These are phyloP conservation scores for Sarocladium brachiariae DNA, from an alignment of 2,329 filamentous ascomycete genomes.

Conservation along the genomic window DNA sequence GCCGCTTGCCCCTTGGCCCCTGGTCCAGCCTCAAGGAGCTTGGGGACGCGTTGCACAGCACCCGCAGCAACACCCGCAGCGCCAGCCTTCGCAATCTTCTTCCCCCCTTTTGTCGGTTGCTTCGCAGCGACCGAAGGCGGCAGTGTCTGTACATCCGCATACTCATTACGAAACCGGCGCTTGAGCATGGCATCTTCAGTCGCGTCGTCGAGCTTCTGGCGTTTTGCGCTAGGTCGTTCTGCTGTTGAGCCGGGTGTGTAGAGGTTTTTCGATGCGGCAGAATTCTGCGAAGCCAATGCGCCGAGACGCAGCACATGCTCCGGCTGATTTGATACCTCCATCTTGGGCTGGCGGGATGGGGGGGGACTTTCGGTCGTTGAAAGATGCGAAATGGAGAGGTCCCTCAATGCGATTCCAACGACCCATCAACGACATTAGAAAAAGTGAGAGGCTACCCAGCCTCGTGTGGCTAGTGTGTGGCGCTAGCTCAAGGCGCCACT, in stretches of 20 bases:
- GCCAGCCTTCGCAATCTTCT: conserved; percentile 40
- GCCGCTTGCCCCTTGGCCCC: conserved; percentile 13
- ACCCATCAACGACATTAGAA: too few relatives aligned
- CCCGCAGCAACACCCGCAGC: conserved; percentile 22
- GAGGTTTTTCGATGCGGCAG: conserved; percentile 24
- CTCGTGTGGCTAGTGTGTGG: conserved; percentile 22
- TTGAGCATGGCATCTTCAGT: conserved; percentile 27
- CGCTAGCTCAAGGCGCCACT: conserved; percentile 6
- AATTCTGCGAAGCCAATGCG: conserved; percentile 28
- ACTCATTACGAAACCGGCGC: conserved; percentile 62
- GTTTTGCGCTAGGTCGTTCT: conserved; percentile 20
- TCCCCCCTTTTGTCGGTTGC: conserved; percentile 48
- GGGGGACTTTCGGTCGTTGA: too few relatives aligned
- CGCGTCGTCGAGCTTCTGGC: conserved; percentile 30
- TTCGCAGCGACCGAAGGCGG: conserved; percentile 74
- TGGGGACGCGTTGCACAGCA: conserved; percentile 20
- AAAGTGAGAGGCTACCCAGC: conserved; percentile 13
- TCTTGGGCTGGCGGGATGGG: conserved; percentile 15
- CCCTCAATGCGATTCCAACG: too few relatives aligned
- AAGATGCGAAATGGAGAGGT: too few relatives aligned
- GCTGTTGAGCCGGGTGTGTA: conserved; percentile 20
- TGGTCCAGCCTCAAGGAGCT: conserved; percentile 30
- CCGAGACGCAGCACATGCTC: conserved; percentile 28
- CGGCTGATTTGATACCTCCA: conserved; percentile 27
- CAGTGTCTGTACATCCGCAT: conserved; percentile 68